Evolutionary conservation across 2,329 filamentous ascomycete genomes (phyloP).

Genomic region (Diatrype stigma): DNA sequence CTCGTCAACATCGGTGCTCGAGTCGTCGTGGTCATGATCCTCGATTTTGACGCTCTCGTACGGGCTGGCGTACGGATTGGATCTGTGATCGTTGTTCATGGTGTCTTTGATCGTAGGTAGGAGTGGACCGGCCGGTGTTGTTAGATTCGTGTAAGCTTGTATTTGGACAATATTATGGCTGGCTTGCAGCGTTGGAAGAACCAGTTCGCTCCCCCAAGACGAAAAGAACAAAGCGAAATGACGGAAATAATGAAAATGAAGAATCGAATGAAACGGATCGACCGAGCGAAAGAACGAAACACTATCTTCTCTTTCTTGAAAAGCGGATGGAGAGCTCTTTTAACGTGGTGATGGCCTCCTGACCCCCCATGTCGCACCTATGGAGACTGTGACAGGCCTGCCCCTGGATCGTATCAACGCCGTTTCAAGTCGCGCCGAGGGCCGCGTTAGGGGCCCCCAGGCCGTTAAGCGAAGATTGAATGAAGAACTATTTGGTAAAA

Average conservation of each 20-base stretch:
- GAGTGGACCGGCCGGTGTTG: background rate
- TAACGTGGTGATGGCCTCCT: background rate
- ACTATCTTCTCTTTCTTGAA: background rate
- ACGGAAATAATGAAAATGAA: background rate
- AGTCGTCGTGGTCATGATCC: slow-evolving; percentile 25
- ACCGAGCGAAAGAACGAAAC: background rate
- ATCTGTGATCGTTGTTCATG: slow-evolving; percentile 5
- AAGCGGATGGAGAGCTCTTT: background rate
- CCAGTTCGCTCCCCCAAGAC: no score
- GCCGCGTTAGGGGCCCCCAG: background rate
- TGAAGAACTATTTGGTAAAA: no score
- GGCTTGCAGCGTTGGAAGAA: no score
- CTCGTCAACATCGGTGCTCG: slow-evolving; percentile 21
- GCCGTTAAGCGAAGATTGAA: no score
- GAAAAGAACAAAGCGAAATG: background rate
- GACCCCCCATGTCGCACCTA: background rate
- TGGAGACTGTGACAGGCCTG: background rate
- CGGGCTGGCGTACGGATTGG: slow-evolving; percentile 5
- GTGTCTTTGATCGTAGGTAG: background rate
- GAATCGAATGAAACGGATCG: background rate
- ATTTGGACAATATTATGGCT: background rate
- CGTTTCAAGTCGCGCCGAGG: background rate
- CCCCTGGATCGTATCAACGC: background rate
- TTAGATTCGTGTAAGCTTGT: background rate
- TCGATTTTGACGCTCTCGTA: slow-evolving; percentile 15